Evolutionary conservation across 2,329 filamentous ascomycete genomes (phyloP).

Genomic region (Lachnellula cervina): DNA sequence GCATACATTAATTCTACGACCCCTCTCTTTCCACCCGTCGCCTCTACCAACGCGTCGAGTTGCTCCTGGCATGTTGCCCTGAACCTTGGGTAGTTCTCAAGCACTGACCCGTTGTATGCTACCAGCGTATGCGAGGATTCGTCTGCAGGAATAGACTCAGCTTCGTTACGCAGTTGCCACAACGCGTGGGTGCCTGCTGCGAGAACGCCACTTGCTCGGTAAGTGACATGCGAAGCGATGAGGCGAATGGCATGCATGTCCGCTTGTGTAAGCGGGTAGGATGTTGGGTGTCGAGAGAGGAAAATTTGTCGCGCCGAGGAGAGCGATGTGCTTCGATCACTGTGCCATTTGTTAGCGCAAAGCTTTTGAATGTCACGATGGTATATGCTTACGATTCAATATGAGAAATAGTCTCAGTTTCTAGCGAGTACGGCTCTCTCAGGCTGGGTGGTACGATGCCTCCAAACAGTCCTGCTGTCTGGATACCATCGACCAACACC

Average conservation of each 20-base stretch:
- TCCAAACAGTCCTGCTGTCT: conserved; percentile 49
- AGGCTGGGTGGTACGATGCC: conserved; percentile 53
- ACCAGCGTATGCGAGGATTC: conserved; percentile 50
- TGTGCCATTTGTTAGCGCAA: conserved; percentile 5
- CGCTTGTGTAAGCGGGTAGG: conserved; percentile 38
- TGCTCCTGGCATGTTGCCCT: conserved; percentile 55
- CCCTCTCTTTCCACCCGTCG: conserved; percentile 35
- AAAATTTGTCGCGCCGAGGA: conserved; percentile 43
- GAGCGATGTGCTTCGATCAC: conserved; percentile 21
- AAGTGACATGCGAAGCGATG: conserved; percentile 51
- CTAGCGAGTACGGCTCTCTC: conserved; percentile 49
- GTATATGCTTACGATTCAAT: conserved; percentile 45
- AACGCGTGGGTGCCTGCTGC: conserved; percentile 55
- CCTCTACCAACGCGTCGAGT: conserved; percentile 53
- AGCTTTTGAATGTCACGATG: too few relatives aligned
- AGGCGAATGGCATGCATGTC: conserved; percentile 50
- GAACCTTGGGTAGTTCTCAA: conserved; percentile 73
- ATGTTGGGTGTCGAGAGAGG: conserved; percentile 42
- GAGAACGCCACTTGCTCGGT: conserved; percentile 54
- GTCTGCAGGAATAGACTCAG: conserved; percentile 33
- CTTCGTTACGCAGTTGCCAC: conserved; percentile 51
- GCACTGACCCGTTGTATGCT: conserved; percentile 75
- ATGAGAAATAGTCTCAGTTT: conserved; percentile 54
- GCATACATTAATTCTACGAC: conserved; percentile 62
- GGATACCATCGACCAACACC: conserved; percentile 54